Conservation (phyloP, 495 filamentous ascomycete species). For the Aspergillus conjunctus region DNA sequence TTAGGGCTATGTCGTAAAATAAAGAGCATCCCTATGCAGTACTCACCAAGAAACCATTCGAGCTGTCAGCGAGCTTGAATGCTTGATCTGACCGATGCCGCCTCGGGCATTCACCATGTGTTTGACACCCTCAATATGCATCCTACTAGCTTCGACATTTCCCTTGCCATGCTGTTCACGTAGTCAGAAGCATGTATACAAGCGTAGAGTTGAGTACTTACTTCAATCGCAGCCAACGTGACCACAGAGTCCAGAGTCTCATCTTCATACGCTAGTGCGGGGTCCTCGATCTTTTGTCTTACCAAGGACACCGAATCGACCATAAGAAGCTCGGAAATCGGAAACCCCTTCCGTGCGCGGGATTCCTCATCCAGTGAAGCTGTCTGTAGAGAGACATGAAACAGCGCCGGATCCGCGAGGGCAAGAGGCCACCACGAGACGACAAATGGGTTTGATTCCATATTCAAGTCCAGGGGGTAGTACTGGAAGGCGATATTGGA, state of each 20-base stretch:
- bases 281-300: conserved; percentile 44
- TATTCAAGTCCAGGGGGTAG: conserved; percentile 53
- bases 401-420: conserved; percentile 52
- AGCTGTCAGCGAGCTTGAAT: conserved; percentile 53
- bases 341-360: conserved; percentile 49
- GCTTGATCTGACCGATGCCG: conserved; percentile 47
- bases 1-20: conserved; percentile 10
- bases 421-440: conserved; percentile 58
- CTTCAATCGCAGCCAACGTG: conserved; percentile 54
- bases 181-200: background rate
- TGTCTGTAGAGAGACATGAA: conserved; percentile 56
- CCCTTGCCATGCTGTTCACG: conserved; percentile 49
- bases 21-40: background rate
- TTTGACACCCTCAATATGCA: conserved; percentile 56
- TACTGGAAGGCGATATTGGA: conserved; percentile 57
- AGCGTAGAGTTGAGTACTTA: conserved; percentile 25
- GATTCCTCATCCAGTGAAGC: conserved; percentile 55
- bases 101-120: conserved; percentile 48
- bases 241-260: conserved; percentile 58
- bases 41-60: conserved; percentile 55
- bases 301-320: conserved; percentile 51
- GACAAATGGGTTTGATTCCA: conserved; percentile 52
- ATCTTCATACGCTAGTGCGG: conserved; percentile 51
- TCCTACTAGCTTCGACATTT: conserved; percentile 42
- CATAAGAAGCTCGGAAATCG: conserved; percentile 53